Percentiles rank a stretch among this genome's conserved stretches.
phyloP scores from a whole-genome alignment of 805 yeast genomes.

The Wickerhamiella kazuoi region DNA sequence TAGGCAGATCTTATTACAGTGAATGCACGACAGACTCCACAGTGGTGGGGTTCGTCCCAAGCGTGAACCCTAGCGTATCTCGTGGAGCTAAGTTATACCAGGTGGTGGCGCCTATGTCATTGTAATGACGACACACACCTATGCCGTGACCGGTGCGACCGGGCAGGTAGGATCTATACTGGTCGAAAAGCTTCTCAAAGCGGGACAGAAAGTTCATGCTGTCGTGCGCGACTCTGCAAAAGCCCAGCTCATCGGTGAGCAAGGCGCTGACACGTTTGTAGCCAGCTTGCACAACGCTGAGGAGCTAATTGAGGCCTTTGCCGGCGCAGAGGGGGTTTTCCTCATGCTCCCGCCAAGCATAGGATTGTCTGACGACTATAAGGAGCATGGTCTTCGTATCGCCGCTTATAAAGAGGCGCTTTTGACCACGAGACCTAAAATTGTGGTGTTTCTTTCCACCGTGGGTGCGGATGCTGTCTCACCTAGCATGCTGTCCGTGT shows the following conservation, averaged over 20 bases:
- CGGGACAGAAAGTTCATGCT: not conserved
- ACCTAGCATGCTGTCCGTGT: not conserved
- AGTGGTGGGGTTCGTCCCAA: too few species aligned
- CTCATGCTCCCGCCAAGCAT: not conserved
- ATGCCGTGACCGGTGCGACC: not conserved
- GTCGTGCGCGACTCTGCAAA: not conserved
- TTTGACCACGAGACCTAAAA: not conserved
- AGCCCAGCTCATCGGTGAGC: not conserved
- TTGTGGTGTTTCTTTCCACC: not conserved
- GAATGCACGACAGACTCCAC: too few species aligned
- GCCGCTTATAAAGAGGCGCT: not conserved
- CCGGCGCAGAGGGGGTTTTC: not conserved
- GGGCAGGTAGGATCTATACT: not conserved
- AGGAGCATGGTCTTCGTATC: not conserved
- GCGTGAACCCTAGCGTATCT: too few species aligned
- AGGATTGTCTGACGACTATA: not conserved
- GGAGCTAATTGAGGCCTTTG: not conserved
- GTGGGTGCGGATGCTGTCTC: not conserved
- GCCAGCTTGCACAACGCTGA: not conserved
- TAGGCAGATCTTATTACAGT: too few species aligned
- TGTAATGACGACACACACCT: not conserved
- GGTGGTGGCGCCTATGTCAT: too few species aligned
- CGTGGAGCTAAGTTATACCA: too few species aligned
- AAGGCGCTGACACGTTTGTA: not conserved
- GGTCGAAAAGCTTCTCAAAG: not conserved